A percentile compares a stretch with the other conserved stretches of the same genome.
Conservation (phyloP, 495 filamentous ascomycete species). For the Aspergillus wentii region DNA sequence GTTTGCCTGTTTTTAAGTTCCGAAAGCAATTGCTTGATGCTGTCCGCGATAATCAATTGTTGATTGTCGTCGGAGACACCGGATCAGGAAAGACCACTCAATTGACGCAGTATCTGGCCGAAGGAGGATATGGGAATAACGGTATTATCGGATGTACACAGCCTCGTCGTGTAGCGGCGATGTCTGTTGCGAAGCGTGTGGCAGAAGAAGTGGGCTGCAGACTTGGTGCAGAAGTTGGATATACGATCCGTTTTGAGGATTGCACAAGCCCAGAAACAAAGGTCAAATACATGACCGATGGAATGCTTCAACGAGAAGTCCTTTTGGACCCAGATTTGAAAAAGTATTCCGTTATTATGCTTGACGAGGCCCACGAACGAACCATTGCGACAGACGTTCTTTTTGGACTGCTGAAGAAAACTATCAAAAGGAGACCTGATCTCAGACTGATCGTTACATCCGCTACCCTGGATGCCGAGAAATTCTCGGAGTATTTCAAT, state of each 20-base stretch:
- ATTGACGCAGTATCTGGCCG: constrained; percentile 88
- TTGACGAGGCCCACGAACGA: constrained; percentile 96
- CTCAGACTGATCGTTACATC: constrained; percentile 94
- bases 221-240: constrained; percentile 90
- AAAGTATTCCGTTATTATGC: constrained; percentile 93
- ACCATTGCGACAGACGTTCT: constrained; percentile 95
- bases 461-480: constrained; percentile 93
- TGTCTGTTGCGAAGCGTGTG: constrained; percentile 95
- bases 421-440: constrained; percentile 77
- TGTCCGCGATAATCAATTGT: constrained; percentile 77
- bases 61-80: constrained; percentile 97
- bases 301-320: constrained; percentile 95
- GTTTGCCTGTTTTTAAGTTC: constrained; percentile 86
- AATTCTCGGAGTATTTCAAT: constrained; percentile 95
- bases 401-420: constrained; percentile 93
- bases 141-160: constrained; percentile 98
- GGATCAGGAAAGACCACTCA: constrained; percentile 98
- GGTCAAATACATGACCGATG: constrained; percentile 99
- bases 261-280: constrained; percentile 82
- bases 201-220: constrained; percentile 92
- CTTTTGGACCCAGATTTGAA: constrained; percentile 82
- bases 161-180: constrained; percentile 92
- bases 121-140: constrained; percentile 81
- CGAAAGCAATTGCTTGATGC: constrained; percentile 84
- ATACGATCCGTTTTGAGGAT: constrained; percentile 97